Evolutionary conservation across 306 rosid species (phyloP).

Genomic region (cucumber (Cucumis sativus)): DNA sequence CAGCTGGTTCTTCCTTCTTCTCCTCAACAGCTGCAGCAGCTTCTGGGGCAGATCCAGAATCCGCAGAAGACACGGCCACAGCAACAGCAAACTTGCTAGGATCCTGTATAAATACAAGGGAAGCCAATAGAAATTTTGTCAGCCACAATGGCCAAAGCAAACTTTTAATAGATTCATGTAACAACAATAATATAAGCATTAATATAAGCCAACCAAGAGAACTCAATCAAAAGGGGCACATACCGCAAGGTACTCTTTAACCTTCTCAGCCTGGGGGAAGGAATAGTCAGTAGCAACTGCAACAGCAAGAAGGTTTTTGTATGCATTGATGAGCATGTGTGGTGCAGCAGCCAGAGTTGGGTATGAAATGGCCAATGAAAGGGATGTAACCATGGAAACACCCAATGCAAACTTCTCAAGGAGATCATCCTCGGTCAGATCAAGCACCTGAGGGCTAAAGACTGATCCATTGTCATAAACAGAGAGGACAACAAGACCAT

Average conservation of each 20-base stretch:
- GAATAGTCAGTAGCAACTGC: constrained; percentile 53
- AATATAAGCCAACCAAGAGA: background rate
- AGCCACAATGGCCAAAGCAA: background rate
- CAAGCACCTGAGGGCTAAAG: constrained; percentile 81
- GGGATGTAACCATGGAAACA: constrained; percentile 58
- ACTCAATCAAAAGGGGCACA: no score
- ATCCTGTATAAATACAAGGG: constrained; percentile 10
- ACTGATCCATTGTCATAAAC: constrained; percentile 78
- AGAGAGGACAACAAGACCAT: constrained; percentile 60
- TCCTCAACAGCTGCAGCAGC: constrained; percentile 45
- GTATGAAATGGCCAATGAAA: constrained; percentile 59
- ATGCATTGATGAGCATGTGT: constrained; percentile 62
- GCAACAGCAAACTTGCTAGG: constrained; percentile 35
- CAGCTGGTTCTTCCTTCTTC: constrained; percentile 60
- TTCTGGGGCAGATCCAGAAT: constrained; percentile 15
- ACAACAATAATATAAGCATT: background rate
- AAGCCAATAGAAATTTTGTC: background rate
- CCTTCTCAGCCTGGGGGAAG: constrained; percentile 64
- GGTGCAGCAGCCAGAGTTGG: constrained; percentile 94
- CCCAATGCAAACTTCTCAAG: constrained; percentile 60
- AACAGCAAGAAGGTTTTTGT: constrained; percentile 60
- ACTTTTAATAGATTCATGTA: background rate
- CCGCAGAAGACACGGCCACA: constrained; percentile 17
- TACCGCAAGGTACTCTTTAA: constrained; percentile 75
- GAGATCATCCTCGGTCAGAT: constrained; percentile 72